Evolutionary conservation across 768 basidiomycete genomes (phyloP), one percentile per base, ranked within the genome.

Genomic region (Baorangia bicolor): DNA sequence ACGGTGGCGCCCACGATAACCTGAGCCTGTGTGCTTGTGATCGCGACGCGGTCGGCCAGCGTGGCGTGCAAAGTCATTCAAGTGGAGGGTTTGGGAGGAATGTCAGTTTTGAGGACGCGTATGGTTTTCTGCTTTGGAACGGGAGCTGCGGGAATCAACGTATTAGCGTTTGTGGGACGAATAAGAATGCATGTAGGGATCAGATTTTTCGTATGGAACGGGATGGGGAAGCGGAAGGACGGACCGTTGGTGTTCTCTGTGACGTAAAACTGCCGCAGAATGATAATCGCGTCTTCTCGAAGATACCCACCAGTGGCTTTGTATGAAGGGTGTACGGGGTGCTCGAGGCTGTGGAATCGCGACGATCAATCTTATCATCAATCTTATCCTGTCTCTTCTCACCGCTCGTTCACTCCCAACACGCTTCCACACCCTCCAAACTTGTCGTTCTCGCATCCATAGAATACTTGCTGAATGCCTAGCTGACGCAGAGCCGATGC

Each of bases 391-490:
- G 25, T 39, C 16, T 16, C 16, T 16, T 75, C 81, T 59, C 40
- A 92, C 94, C 73, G 74, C 60, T 80, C 75, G 67, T 97, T 95
- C 13, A 98, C 91, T 27, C 89, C 86, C 44, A 97, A 75, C 7
- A 99, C 95, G 64, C 94, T 95, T 39, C 92, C 96, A 71, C 94
- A 96, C 4, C 97, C 97, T 10, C 97, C 96, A 62, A 99, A 98
- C 56, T 94, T 81, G 59, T 97, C 96, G 70, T 99, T 99, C 21
- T 82, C 89, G 70, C 94, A 96, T 2, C 97, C 97, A 69, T 92
- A 98, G 57, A 85, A 90, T 7, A 98, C 96, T 60, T 88, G 80
- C 54, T 85, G 86, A 63, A 99, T 92, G 16, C 95, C 95, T 58
- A 96, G 73, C 73, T 98, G 97, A 51, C 96, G 83, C 33, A 99